A percentile compares a stretch with the other conserved stretches of the same genome.
These are phyloP conservation scores for Rhynchosporium graminicola DNA, from an alignment of 2,329 filamentous ascomycete genomes.

Conservation along the genomic window DNA sequence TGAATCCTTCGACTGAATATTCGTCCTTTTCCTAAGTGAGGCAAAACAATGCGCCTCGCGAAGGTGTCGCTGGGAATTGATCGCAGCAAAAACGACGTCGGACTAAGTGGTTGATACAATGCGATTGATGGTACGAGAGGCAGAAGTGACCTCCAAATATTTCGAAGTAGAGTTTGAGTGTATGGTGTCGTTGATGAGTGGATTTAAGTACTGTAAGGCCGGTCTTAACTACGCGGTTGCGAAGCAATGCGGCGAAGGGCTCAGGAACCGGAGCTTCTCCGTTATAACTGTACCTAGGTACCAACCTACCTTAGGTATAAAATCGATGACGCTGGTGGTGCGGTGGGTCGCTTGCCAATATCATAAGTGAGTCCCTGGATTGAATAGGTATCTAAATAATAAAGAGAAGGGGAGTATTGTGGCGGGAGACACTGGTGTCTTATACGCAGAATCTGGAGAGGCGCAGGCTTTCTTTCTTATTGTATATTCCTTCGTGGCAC, in stretches of 20 bases:
- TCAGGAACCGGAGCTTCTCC: not conserved
- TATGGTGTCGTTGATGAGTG: constrained; percentile 21
- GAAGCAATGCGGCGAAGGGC: constrained; percentile 7
- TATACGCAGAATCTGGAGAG: constrained; percentile 3
- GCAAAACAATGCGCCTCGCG: constrained; percentile 34
- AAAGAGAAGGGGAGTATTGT: not conserved
- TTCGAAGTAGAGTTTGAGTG: constrained; percentile 14
- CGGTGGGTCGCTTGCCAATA: too few species aligned
- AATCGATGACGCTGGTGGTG: constrained; percentile 18
- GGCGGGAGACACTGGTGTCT: constrained; percentile 5
- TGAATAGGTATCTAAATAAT: not conserved
- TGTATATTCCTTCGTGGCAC: not conserved
- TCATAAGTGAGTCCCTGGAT: not conserved
- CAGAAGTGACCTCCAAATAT: constrained; percentile 30
- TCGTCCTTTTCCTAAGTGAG: constrained; percentile 33
- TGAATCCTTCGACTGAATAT: constrained; percentile 32
- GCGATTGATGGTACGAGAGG: constrained; percentile 36
- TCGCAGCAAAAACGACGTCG: constrained; percentile 41
- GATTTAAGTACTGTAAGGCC: constrained; percentile 32
- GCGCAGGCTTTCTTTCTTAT: not conserved
- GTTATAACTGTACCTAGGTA: not conserved
- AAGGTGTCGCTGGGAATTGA: constrained; percentile 34
- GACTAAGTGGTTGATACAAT: constrained; percentile 40
- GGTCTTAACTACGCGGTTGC: constrained; percentile 17
- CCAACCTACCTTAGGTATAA: too few species aligned